These are phyloP conservation scores for Arthrobotrys pseudoclavata DNA, from an alignment of 2,329 filamentous ascomycete species.

Conservation along the genomic window DNA sequence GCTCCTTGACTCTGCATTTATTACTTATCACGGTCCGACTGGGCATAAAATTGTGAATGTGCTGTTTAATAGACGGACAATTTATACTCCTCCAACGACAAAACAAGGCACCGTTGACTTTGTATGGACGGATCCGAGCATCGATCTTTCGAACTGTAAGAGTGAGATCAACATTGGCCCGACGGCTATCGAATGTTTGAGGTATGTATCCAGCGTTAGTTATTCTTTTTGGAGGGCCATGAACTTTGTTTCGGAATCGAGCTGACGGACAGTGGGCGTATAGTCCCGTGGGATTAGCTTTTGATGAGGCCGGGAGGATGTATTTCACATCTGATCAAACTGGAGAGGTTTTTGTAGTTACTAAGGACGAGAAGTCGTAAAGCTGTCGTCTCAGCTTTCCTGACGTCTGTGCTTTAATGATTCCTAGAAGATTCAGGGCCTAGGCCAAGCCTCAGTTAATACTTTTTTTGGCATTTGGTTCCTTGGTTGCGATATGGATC, in stretches of 20 bases:
- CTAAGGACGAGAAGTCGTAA: not conserved
- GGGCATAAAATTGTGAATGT: constrained; percentile 40
- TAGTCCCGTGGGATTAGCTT: constrained; percentile 29
- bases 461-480: too few species aligned
- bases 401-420: too few species aligned
- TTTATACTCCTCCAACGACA: constrained; percentile 5
- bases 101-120: constrained; percentile 33
- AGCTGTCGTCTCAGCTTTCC: too few species aligned
- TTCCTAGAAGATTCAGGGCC: too few species aligned
- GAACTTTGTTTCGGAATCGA: too few species aligned
- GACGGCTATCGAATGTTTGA: not conserved
- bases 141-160: constrained; percentile 37
- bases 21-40: constrained; percentile 35
- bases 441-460: too few species aligned
- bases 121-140: constrained; percentile 26
- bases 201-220: too few species aligned
- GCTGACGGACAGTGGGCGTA: not conserved
- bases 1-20: constrained; percentile 32
- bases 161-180: constrained; percentile 32
- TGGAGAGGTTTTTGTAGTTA: constrained; percentile 32
- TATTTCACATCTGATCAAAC: constrained; percentile 45
- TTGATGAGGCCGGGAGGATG: constrained; percentile 33
- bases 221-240: too few species aligned
- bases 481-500: too few species aligned
- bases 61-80: constrained; percentile 1